A percentile compares a stretch with the other conserved stretches of the same genome.
phyloP scores from a whole-genome alignment of 345 rosid species.

The Boechera stricta region DNA sequence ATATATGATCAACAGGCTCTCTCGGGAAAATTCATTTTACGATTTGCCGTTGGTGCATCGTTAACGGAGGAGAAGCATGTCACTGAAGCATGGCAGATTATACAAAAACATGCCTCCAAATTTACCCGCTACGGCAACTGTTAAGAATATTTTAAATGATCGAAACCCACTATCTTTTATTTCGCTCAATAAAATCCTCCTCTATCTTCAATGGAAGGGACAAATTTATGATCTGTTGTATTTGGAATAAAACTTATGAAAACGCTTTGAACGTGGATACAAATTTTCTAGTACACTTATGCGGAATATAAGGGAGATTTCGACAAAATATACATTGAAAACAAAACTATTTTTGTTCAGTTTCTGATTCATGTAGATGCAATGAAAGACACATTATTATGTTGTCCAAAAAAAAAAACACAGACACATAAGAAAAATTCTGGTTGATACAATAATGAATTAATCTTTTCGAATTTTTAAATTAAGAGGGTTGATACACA shows the following conservation, averaged over 20 bases:
- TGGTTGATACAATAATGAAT: too few relatives aligned
- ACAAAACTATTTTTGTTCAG: too few relatives aligned
- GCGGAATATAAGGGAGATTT: too few relatives aligned
- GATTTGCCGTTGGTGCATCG: conserved; percentile 46
- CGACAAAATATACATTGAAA: too few relatives aligned
- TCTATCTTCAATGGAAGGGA: neutral
- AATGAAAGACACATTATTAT: too few relatives aligned
- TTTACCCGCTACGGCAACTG: neutral
- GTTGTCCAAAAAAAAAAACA: too few relatives aligned
- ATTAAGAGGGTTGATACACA: too few relatives aligned
- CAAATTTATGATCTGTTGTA: neutral
- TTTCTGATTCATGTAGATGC: too few relatives aligned
- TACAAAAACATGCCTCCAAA: conserved; percentile 35
- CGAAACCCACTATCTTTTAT: neutral
- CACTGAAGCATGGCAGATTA: conserved; percentile 36
- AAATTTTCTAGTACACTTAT: too few relatives aligned
- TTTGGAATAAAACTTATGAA: neutral
- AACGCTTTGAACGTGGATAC: too few relatives aligned
- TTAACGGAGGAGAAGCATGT: conserved; percentile 42
- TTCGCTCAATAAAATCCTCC: neutral
- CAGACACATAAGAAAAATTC: too few relatives aligned
- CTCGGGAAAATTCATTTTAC: conserved; percentile 31
- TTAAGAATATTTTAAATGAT: conserved; percentile 4
- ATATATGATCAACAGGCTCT: conserved; percentile 5
- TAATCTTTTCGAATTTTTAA: too few relatives aligned